Evolutionary conservation across 2,329 filamentous ascomycete genomes (phyloP), one percentile per base, ranked within the genome.

Genomic region (Cladophialophora yegresii): DNA sequence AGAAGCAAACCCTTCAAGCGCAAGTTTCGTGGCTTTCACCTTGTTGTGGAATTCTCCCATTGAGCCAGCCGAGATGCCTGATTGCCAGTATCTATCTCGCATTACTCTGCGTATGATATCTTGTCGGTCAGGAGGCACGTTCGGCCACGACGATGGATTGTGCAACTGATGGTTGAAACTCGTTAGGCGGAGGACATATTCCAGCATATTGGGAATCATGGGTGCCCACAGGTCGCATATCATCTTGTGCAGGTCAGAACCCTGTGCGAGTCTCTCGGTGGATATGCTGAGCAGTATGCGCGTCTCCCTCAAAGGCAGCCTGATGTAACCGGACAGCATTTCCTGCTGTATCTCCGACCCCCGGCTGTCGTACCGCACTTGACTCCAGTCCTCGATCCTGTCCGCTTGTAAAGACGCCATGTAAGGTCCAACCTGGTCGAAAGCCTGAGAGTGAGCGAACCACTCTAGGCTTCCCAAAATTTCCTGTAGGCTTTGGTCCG

Each of bases 71-170:
- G 95, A 98, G 57, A 99, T 99, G 9, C 95, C 95, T 6, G 93
- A 92, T 80, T 99, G 95, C 95, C 95, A 99, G 76, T 99, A 99
- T 26, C 95, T 85, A 77, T 99, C 95, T 13, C 92, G 96, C 23
- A 99, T 80, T 22, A 98, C 92, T 23, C 91, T 86, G 50, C 87
- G 85, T 45, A 98, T 90, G 58, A 96, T 86, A 4, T 84, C 80
- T 64, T 88, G 88, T 82, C 96, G 89, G 49, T 96, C 91, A 10
- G 81, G 75, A 1, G 92, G 89, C 16, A 96, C 79, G 33, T 88
- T 85, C 9, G 84, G 82, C 93, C 95, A 99, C 73, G 92, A 96
- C 22, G 85, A 82, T 1, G 91, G 86, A 71, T 96, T 93, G 74
- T 96, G 92, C 67, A 96, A 93, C 1, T 92, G 91, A 78, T 98